A percentile compares a stretch with the other conserved stretches of the same genome.
phyloP scores from a whole-genome alignment of 2,329 filamentous ascomycete genomes.

The Tolypocladium ovalisporum region DNA sequence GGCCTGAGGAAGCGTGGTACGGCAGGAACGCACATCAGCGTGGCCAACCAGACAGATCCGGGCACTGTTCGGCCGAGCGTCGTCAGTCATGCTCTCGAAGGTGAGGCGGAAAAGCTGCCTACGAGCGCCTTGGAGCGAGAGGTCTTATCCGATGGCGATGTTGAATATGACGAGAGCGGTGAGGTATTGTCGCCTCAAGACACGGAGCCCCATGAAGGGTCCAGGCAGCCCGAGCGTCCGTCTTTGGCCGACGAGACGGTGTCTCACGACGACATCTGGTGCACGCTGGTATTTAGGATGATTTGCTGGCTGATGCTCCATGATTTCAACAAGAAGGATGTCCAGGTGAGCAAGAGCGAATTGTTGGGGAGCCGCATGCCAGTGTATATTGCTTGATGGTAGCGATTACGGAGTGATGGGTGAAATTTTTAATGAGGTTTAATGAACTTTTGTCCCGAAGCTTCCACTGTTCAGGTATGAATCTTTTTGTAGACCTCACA shows the following conservation, averaged over 20 bases:
- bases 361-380: conserved; percentile 43
- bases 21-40: conserved; percentile 13
- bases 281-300: conserved; percentile 44
- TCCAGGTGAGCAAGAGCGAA: conserved; percentile 41
- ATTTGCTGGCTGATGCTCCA: conserved; percentile 47
- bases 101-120: not conserved
- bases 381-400: conserved; percentile 35
- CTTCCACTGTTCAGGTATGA: no score
- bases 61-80: not conserved
- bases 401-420: not conserved
- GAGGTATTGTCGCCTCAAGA: not conserved
- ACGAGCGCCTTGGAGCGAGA: not conserved
- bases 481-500: no score
- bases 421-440: no score
- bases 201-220: not conserved
- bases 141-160: not conserved
- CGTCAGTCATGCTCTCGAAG: not conserved
- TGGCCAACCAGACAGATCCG: conserved; percentile 2
- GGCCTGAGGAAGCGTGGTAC: conserved; percentile 11
- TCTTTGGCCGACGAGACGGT: conserved; percentile 13
- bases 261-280: conserved; percentile 38
- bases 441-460: no score
- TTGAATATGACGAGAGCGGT: conserved; percentile 2
- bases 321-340: conserved; percentile 43
- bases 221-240: not conserved